Base-by-base conservation (phyloP, 352 stramenopile genomes). In the Plasmopara muralis region DNA sequence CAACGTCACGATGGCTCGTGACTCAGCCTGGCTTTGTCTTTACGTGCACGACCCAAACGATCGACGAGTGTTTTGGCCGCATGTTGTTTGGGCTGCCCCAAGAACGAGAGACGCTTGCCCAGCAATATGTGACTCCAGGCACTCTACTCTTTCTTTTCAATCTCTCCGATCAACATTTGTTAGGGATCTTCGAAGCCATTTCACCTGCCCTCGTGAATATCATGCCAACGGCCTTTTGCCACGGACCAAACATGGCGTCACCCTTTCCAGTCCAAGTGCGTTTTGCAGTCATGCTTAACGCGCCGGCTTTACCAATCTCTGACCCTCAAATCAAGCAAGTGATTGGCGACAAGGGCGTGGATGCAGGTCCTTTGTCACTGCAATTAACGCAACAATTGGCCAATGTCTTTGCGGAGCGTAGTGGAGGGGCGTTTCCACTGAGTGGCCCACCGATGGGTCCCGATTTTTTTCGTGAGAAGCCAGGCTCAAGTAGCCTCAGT, bases 101-200 rank as follows among this genome's bases (percentile, higher is more conserved):
- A 16, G 83, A 93, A n/a, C 77, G 90, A 6, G 84, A 95, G 29
- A 42, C 64, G 9, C 33, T 85, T 10, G 80, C 81, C 5, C 58
- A 64, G 39, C 71, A 87, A 42, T 66, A 89, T 18, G 67, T 95
- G 10, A 57, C 60, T n/a, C 80, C 77, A 1, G 85, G 85, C 14
- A 89, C 77, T 13, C 80, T 83, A n/a, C 52, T 95, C 18, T 94
- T 93, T 47, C 55, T 95, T 34, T 62, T 95, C 33, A 93, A 95
- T 59, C 69, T 90, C 57, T 85, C 82, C 34, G 83, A 93, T 48
- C 72, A 74, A n/a, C 82, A 93, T 33, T 40, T 95, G 14, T 64
- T 95, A 16, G 85, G 85, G 9, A 70, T 94, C 20, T 95, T 95
- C 16, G 83, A 95, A 60, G 85, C 85, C 16, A 56, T 88, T 20